phyloP scores from a whole-genome alignment of 495 filamentous ascomycete genomes.

The Tetracladium setigerum region DNA sequence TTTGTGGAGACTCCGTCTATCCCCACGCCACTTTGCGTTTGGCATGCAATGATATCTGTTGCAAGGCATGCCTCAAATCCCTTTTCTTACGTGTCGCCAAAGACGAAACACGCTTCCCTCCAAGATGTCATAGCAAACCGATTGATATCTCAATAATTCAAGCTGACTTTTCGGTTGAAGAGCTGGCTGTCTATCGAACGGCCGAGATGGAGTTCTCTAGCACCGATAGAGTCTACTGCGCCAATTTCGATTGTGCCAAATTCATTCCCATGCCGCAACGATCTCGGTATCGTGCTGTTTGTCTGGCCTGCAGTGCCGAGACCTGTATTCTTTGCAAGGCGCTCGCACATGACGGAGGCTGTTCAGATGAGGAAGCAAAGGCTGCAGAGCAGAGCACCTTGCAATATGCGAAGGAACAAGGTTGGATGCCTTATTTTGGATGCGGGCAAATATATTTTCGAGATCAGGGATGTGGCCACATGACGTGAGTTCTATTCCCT shows the following conservation, averaged over 20 bases:
- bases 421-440: slow-evolving; percentile 4
- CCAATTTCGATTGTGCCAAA: slow-evolving; percentile 4
- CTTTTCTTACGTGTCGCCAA: slow-evolving; percentile 19
- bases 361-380: slow-evolving; percentile 2
- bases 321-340: slow-evolving; percentile 1
- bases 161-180: slow-evolving; percentile 15
- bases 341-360: slow-evolving; percentile 1
- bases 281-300: neutral
- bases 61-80: slow-evolving; percentile 20
- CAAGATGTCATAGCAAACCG: slow-evolving; percentile 18
- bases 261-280: slow-evolving; percentile 4
- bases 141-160: slow-evolving; percentile 20
- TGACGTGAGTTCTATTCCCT: slow-evolving; percentile 2
- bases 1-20: slow-evolving; percentile 14
- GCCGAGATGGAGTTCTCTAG: slow-evolving; percentile 18
- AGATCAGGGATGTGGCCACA: slow-evolving; percentile 1
- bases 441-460: slow-evolving; percentile 1
- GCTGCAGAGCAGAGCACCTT: slow-evolving; percentile 1
- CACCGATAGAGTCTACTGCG: slow-evolving; percentile 18
- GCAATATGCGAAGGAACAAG: neutral
- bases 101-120: slow-evolving; percentile 23
- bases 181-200: slow-evolving; percentile 14
- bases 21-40: slow-evolving; percentile 18
- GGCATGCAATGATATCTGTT: slow-evolving; percentile 17
- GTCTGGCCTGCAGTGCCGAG: neutral